A percentile compares a stretch with the other conserved stretches of the same genome.
phyloP scores from a whole-genome alignment of 1,139 yeast genomes.

The Magnusiomyces tetraspermus region DNA sequence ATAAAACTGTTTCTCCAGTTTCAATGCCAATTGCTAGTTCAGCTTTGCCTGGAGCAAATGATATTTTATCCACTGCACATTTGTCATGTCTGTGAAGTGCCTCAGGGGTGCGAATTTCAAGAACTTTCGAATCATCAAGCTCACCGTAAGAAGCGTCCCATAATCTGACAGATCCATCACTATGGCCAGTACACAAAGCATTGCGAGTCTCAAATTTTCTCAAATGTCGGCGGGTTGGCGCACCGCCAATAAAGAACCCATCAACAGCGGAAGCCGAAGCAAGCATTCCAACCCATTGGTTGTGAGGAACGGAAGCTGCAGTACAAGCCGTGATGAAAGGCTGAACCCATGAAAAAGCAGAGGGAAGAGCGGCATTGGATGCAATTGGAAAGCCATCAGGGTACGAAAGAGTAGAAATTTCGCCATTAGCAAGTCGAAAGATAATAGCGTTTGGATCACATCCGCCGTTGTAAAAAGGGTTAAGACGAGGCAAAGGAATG shows the following conservation, averaged over 20 bases:
- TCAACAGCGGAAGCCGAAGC: constrained; percentile 31
- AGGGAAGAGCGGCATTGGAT: constrained; percentile 61
- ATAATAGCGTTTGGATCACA: constrained; percentile 40
- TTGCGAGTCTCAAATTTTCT: constrained; percentile 53
- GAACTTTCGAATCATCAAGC: constrained; percentile 46
- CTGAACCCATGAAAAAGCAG: constrained; percentile 66
- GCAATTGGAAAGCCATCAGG: constrained; percentile 49
- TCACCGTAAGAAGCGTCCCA: constrained; percentile 81
- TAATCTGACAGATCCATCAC: constrained; percentile 65
- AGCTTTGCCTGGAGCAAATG: constrained; percentile 68
- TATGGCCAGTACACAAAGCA: constrained; percentile 72
- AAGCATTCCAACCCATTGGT: constrained; percentile 72
- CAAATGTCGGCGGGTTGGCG: constrained; percentile 47
- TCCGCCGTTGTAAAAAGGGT: constrained; percentile 40
- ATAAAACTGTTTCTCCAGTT: constrained; percentile 66
- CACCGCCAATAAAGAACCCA: constrained; percentile 60
- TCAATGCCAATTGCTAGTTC: constrained; percentile 64
- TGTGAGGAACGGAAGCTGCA: constrained; percentile 49
- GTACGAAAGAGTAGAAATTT: constrained; percentile 42
- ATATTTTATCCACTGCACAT: constrained; percentile 46
- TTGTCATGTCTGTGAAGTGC: constrained; percentile 38
- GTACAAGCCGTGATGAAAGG: constrained; percentile 56
- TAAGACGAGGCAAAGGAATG: constrained; percentile 41
- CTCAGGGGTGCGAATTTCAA: constrained; percentile 45
- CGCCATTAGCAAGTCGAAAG: constrained; percentile 51